Conservation (phyloP, 306 rosid genomes). For the Lablab purpureus region DNA sequence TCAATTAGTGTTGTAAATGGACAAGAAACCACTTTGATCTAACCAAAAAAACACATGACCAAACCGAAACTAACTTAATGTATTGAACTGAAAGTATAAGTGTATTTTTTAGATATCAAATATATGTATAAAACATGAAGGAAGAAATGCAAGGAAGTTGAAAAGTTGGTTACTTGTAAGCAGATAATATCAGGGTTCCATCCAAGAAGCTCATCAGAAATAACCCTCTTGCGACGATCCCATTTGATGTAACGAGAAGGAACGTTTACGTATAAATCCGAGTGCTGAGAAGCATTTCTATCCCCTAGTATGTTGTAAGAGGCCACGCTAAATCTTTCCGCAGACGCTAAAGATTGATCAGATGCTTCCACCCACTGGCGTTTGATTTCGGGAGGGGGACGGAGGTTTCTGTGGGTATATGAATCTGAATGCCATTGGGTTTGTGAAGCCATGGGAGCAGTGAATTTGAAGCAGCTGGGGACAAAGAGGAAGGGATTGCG, state of each 20-base stretch:
- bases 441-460: slow-evolving; percentile 23
- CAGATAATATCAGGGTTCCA: slow-evolving; percentile 81
- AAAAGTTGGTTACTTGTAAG: slow-evolving; percentile 68
- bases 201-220: slow-evolving; percentile 68
- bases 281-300: slow-evolving; percentile 72
- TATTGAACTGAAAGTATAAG: neutral
- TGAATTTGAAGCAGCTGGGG: slow-evolving; percentile 35
- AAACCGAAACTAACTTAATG: neutral
- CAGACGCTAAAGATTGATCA: slow-evolving; percentile 59
- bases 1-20: neutral
- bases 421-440: slow-evolving; percentile 19
- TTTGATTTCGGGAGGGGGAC: slow-evolving; percentile 45
- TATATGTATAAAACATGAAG: too few relatives aligned
- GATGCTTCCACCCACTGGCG: slow-evolving; percentile 74
- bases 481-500: neutral
- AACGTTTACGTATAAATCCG: slow-evolving; percentile 70
- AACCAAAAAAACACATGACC: neutral
- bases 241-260: slow-evolving; percentile 70
- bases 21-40: neutral
- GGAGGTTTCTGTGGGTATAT: slow-evolving; percentile 17
- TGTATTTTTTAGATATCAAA: too few relatives aligned
- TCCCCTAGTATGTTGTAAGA: slow-evolving; percentile 82
- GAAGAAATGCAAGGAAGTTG: neutral
- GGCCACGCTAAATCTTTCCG: slow-evolving; percentile 73
- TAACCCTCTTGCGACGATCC: slow-evolving; percentile 66